Conservation (phyloP, 2,329 filamentous ascomycete species). For the Colletotrichum paranaense region DNA sequence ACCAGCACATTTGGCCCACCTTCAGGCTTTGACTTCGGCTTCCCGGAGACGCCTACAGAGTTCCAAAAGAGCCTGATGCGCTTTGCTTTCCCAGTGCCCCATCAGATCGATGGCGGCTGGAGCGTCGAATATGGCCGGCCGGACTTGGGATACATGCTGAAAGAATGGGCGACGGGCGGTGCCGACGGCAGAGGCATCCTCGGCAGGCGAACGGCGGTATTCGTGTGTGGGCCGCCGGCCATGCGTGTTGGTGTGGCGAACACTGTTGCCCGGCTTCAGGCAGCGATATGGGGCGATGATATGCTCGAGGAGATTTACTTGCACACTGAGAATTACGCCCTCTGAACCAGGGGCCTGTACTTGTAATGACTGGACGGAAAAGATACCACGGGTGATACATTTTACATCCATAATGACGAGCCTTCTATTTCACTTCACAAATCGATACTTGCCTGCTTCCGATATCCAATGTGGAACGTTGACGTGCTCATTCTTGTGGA, state of each 20-base stretch:
- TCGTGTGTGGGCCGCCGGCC: conserved; percentile 88
- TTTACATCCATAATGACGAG: background rate
- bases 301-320: conserved; percentile 90
- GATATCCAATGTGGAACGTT: too few species aligned
- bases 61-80: conserved; percentile 92
- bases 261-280: conserved; percentile 85
- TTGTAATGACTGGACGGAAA: conserved; percentile 24
- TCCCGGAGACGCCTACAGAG: conserved; percentile 84
- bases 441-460: too few species aligned
- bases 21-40: conserved; percentile 81
- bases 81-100: conserved; percentile 82
- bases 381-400: conserved; percentile 29
- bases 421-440: background rate
- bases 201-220: conserved; percentile 85
- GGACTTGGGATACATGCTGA: conserved; percentile 87
- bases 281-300: conserved; percentile 82
- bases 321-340: conserved; percentile 94
- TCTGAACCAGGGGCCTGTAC: conserved; percentile 59
- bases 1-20: conserved; percentile 70
- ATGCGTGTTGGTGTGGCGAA: conserved; percentile 92
- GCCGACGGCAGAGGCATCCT: conserved; percentile 75
- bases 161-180: conserved; percentile 81
- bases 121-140: conserved; percentile 92
- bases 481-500: too few species aligned
- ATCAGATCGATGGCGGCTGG: conserved; percentile 83